These are phyloP conservation scores for Telopea speciosissima DNA, from an alignment of 177 flowering plant genomes.

Conservation along the genomic window DNA sequence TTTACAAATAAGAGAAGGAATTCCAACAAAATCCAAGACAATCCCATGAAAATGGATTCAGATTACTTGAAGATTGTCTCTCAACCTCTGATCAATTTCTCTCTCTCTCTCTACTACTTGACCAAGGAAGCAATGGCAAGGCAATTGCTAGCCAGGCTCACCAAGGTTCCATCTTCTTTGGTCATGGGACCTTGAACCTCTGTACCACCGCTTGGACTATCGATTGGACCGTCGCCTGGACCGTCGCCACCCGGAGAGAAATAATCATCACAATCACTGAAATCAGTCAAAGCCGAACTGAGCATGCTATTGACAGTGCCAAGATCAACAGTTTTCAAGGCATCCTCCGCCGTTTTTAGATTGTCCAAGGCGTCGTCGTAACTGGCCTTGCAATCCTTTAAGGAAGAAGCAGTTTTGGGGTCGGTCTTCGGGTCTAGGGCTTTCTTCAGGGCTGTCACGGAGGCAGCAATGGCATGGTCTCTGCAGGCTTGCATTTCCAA, in stretches of 20 bases:
- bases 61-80: no score
- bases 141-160: slow-evolving; percentile 29
- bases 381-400: slow-evolving; percentile 22
- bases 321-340: slow-evolving; percentile 18
- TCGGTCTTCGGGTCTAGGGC: neutral
- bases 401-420: neutral
- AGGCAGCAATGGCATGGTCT: neutral
- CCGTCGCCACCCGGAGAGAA: slow-evolving; percentile 16
- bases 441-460: neutral
- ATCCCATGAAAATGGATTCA: no score
- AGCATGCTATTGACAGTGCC: slow-evolving; percentile 25
- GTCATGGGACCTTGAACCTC: slow-evolving; percentile 21
- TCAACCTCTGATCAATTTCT: no score
- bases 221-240: no score
- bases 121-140: slow-evolving; percentile 27
- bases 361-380: slow-evolving; percentile 20
- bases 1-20: no score
- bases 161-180: slow-evolving; percentile 8
- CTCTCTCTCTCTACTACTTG: slow-evolving; percentile 1
- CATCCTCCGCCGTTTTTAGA: slow-evolving; percentile 17
- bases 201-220: neutral
- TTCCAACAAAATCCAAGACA: no score
- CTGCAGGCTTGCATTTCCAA: slow-evolving; percentile 16
- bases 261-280: slow-evolving; percentile 28
- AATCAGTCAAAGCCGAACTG: slow-evolving; percentile 25